Conservation (phyloP, 2,329 filamentous ascomycete genomes). For the Cladophialophora carrionii region DNA sequence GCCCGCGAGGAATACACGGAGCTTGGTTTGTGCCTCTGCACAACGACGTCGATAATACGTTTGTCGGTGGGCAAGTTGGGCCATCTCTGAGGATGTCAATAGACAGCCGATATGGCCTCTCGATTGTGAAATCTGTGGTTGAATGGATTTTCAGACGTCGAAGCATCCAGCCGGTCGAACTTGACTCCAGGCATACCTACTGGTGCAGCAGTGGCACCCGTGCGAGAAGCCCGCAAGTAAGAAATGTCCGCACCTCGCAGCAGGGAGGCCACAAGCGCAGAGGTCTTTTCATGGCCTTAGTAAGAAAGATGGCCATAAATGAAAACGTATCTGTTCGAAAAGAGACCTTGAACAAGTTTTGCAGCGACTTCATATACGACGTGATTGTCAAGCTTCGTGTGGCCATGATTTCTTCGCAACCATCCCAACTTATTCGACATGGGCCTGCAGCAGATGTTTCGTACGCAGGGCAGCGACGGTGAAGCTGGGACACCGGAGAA, state of each 20-base stretch:
- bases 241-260: slow-evolving; percentile 2
- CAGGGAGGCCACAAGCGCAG: slow-evolving; percentile 1
- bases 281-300: slow-evolving; percentile 8
- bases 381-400: not conserved
- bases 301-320: slow-evolving; percentile 10
- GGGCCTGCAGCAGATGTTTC: not conserved
- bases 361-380: not conserved
- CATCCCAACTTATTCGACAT: not conserved
- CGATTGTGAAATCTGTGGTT: not conserved
- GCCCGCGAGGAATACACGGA: not conserved
- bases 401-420: not conserved
- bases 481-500: not conserved
- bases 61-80: not conserved
- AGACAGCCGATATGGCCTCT: slow-evolving; percentile 7
- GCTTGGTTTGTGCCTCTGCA: slow-evolving; percentile 3
- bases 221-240: slow-evolving; percentile 7
- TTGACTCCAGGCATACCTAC: not conserved
- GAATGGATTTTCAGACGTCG: slow-evolving; percentile 3
- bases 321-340: not conserved
- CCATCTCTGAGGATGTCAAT: slow-evolving; percentile 6
- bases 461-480: not conserved
- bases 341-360: not conserved
- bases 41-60: slow-evolving; percentile 16
- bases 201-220: not conserved
- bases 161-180: slow-evolving; percentile 8